Conservation (phyloP, 2,329 filamentous ascomycete genomes). For the Neodidymelliopsis sp. region DNA sequence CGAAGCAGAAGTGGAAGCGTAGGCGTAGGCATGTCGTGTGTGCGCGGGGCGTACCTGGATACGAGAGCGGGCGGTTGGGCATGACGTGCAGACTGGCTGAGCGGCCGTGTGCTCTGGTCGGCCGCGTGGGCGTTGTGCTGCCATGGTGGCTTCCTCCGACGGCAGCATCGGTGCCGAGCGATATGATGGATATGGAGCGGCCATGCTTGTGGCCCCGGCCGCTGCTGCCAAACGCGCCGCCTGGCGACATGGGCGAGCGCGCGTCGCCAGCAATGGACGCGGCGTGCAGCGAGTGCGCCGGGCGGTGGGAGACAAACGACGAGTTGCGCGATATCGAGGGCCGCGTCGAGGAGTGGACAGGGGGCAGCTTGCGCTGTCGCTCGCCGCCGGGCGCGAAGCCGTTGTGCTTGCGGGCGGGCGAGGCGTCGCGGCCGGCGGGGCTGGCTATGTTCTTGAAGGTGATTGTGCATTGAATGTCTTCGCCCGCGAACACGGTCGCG, state of each 20-base stretch:
- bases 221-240: constrained; percentile 33
- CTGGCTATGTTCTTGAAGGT: constrained; percentile 86
- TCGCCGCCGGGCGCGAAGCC: constrained; percentile 46
- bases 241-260: constrained; percentile 33
- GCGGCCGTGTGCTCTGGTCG: constrained; percentile 72
- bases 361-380: constrained; percentile 50
- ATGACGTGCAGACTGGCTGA: constrained; percentile 83
- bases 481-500: constrained; percentile 93
- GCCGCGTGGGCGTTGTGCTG: constrained; percentile 50
- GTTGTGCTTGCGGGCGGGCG: constrained; percentile 43
- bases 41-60: constrained; percentile 35
- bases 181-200: constrained; percentile 59
- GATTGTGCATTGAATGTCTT: constrained; percentile 94
- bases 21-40: too few species aligned
- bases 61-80: constrained; percentile 52
- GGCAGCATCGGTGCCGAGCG: constrained; percentile 54
- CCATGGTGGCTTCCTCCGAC: constrained; percentile 41
- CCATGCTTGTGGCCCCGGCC: constrained; percentile 49
- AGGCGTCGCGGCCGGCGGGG: constrained; percentile 52
- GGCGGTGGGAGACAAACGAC: constrained; percentile 61
- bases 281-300: constrained; percentile 68
- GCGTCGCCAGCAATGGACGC: constrained; percentile 41
- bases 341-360: constrained; percentile 46
- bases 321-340: constrained; percentile 48
- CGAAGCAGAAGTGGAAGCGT: too few species aligned